A percentile compares a stretch with the other conserved stretches of the same genome.
phyloP scores from a whole-genome alignment of 805 yeast genomes.

The Spathaspora boniae region DNA sequence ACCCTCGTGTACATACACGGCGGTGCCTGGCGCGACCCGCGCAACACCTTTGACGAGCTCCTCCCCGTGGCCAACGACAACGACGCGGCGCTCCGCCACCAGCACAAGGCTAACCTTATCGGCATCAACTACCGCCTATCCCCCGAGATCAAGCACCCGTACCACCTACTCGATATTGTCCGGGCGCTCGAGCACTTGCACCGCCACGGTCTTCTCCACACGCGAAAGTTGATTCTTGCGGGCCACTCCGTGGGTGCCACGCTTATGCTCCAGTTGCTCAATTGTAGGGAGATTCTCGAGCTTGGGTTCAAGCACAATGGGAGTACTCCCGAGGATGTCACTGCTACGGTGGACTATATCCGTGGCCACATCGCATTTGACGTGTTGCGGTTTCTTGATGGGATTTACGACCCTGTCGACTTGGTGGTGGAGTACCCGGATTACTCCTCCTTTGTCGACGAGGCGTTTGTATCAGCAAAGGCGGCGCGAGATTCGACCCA shows the following conservation, averaged over 20 bases:
- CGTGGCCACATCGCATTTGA: conserved; percentile 3
- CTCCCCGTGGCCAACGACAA: conserved; percentile 20
- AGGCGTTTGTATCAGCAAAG: conserved; percentile 45
- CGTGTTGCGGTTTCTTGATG: conserved; percentile 49
- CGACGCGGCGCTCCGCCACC: conserved; percentile 10
- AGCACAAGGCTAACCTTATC: conserved; percentile 17
- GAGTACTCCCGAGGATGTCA: background rate
- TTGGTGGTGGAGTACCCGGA: conserved; percentile 59
- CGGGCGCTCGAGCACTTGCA: conserved; percentile 51
- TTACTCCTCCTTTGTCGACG: conserved; percentile 53
- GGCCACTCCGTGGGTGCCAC: conserved; percentile 89
- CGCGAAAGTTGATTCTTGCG: conserved; percentile 33
- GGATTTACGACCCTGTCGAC: conserved; percentile 56
- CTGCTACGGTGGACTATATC: too few relatives aligned
- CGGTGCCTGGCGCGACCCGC: conserved; percentile 82
- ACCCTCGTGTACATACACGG: conserved; percentile 70
- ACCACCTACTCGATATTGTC: conserved; percentile 54
- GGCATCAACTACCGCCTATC: conserved; percentile 62
- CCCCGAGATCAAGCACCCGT: conserved; percentile 61
- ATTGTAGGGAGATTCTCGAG: conserved; percentile 18
- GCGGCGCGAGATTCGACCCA: conserved; percentile 2
- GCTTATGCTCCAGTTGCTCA: conserved; percentile 51
- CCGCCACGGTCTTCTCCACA: conserved; percentile 49
- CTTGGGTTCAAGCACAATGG: conserved; percentile 11
- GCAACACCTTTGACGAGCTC: conserved; percentile 58